Evolutionary conservation across 108 stramenopile species (phyloP).

Genomic region (Cyclostephanos tholiformis): DNA sequence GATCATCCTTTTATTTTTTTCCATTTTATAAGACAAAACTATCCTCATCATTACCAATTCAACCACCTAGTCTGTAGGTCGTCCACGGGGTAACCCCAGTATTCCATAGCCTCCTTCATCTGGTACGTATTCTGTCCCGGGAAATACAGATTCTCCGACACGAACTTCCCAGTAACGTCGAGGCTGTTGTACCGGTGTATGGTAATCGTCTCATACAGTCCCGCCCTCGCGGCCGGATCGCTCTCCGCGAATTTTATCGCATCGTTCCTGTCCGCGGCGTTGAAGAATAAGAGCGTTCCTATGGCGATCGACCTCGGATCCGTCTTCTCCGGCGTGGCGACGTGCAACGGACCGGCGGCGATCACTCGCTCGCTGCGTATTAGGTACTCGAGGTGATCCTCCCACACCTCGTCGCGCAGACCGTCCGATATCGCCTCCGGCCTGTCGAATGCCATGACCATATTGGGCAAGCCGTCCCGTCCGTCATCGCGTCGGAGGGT

Average conservation of each 20-base stretch:
- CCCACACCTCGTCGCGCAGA: conserved; percentile 53
- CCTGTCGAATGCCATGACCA: conserved; percentile 70
- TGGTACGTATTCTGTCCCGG: conserved; percentile 63
- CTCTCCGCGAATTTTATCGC: conserved; percentile 83
- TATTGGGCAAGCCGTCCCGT: conserved; percentile 67
- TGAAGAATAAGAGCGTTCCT: conserved; percentile 81
- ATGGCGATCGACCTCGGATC: conserved; percentile 67
- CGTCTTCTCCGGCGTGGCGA: conserved; percentile 74
- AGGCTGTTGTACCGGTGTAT: conserved; percentile 80
- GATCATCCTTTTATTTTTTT: not conserved
- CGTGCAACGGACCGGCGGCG: conserved; percentile 72
- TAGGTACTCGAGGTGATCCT: conserved; percentile 67
- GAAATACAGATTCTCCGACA: conserved; percentile 61
- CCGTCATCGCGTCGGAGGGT: conserved; percentile 79
- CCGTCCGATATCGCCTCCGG: conserved; percentile 53
- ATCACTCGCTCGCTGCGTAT: conserved; percentile 78
- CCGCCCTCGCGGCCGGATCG: conserved; percentile 64
- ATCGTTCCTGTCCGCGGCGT: conserved; percentile 73
- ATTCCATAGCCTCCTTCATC: conserved; percentile 85
- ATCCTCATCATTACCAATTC: conserved; percentile 60
- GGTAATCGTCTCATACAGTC: conserved; percentile 75
- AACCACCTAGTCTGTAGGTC: conserved; percentile 83
- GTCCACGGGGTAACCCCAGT: conserved; percentile 82
- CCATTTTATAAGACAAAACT: not conserved
- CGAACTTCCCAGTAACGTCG: conserved; percentile 86